phyloP scores from a whole-genome alignment of 164 flowering plant genomes.

The Santalum album region DNA sequence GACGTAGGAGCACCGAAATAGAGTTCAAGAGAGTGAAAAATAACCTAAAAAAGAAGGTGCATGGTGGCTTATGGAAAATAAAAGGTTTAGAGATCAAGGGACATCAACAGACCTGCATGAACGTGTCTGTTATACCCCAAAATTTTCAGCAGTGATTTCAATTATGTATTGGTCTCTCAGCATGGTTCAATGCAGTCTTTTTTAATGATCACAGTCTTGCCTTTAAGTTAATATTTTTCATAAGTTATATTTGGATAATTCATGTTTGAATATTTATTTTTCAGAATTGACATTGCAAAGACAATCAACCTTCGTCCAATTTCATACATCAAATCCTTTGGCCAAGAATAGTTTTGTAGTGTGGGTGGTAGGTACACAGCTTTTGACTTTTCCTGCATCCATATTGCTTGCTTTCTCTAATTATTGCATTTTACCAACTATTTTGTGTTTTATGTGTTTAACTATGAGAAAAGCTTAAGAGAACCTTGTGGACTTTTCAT shows the following conservation, averaged over 20 bases:
- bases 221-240: background rate
- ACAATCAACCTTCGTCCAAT: constrained; percentile 78
- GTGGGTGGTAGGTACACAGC: constrained; percentile 67
- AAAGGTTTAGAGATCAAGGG: too few relatives aligned
- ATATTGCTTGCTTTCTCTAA: background rate
- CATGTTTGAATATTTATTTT: background rate
- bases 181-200: too few relatives aligned
- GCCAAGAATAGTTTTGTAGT: constrained; percentile 50
- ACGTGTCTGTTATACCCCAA: too few relatives aligned
- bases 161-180: too few relatives aligned
- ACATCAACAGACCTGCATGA: too few relatives aligned
- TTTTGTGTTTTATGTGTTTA: background rate
- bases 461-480: background rate
- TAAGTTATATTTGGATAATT: background rate
- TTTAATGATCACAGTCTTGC: too few relatives aligned
- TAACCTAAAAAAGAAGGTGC: too few relatives aligned
- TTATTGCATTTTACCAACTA: background rate
- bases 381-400: background rate
- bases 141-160: too few relatives aligned
- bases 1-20: too few relatives aligned
- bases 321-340: constrained; percentile 51
- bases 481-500: background rate
- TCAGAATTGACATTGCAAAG: constrained; percentile 51
- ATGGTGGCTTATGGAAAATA: too few relatives aligned
- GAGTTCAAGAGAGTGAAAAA: too few relatives aligned